Evolutionary conservation across 1,284 basidiomycete genomes (phyloP).

Genomic region (Ustilago esculenta): DNA sequence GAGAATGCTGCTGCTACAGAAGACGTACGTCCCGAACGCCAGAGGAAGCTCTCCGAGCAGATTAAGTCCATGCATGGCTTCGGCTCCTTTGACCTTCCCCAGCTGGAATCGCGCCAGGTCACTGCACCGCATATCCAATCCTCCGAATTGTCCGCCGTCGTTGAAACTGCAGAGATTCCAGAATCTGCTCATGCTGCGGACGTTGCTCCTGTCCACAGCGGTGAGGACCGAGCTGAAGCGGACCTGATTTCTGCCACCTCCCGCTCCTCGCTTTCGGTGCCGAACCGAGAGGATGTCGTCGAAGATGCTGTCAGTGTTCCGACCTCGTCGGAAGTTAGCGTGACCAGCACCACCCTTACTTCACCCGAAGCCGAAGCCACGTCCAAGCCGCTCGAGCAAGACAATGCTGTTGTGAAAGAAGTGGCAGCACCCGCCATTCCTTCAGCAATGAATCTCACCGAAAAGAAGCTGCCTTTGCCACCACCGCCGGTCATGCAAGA

Average conservation of each 20-base stretch:
- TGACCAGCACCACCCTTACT: slow-evolving; percentile 48
- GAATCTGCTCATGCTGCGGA: not conserved
- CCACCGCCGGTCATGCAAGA: slow-evolving; percentile 41
- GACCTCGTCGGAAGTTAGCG: slow-evolving; percentile 44
- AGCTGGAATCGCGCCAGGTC: slow-evolving; percentile 15
- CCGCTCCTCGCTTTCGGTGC: not conserved
- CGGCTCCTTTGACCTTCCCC: slow-evolving; percentile 19
- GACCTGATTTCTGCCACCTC: not conserved
- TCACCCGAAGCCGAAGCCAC: slow-evolving; percentile 28
- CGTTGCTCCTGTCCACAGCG: not conserved
- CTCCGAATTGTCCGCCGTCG: not conserved
- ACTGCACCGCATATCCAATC: not conserved
- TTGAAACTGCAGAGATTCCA: not conserved
- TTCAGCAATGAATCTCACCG: slow-evolving; percentile 1
- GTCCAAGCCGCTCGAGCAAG: not conserved
- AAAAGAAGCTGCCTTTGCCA: slow-evolving; percentile 54
- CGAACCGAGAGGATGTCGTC: not conserved
- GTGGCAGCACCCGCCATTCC: slow-evolving; percentile 1
- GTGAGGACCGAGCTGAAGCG: not conserved
- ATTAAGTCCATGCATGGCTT: slow-evolving; percentile 24
- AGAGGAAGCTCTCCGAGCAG: slow-evolving; percentile 25
- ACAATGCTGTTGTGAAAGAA: slow-evolving; percentile 4
- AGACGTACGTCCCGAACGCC: slow-evolving; percentile 20
- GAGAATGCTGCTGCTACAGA: not conserved
- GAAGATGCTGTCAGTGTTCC: slow-evolving; percentile 9